These are phyloP conservation scores for Torrubiellomyces zombiae DNA, from an alignment of 2,329 filamentous ascomycete species.

Conservation along the genomic window DNA sequence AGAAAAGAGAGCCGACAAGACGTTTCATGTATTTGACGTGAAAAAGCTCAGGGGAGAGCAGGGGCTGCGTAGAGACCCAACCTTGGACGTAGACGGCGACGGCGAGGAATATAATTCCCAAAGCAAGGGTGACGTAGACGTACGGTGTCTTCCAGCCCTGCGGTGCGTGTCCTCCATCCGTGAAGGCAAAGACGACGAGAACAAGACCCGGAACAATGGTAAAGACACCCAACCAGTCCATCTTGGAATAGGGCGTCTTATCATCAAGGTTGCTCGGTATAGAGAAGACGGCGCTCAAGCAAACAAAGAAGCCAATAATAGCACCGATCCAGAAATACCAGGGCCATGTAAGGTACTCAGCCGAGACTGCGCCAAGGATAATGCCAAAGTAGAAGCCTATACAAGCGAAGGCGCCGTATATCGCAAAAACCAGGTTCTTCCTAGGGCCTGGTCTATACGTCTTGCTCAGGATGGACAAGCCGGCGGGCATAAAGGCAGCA, in stretches of 20 bases:
- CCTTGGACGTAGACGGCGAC: conserved; percentile 54
- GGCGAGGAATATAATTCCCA: conserved; percentile 43
- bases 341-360: conserved; percentile 43
- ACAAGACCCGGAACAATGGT: conserved; percentile 49
- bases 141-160: conserved; percentile 59
- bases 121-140: conserved; percentile 45
- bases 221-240: conserved; percentile 52
- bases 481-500: conserved; percentile 50
- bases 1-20: conserved; percentile 42
- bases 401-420: conserved; percentile 42
- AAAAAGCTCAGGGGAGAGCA: conserved; percentile 57
- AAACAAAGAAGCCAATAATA: conserved; percentile 25
- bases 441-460: conserved; percentile 54
- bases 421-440: conserved; percentile 49
- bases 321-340: conserved; percentile 57
- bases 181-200: conserved; percentile 59
- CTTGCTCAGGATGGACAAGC: conserved; percentile 53
- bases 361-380: conserved; percentile 46
- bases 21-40: conserved; percentile 51
- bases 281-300: conserved; percentile 24
- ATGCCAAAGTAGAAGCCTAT: conserved; percentile 49
- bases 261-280: conserved; percentile 19
- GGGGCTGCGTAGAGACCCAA: conserved; percentile 48
- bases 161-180: conserved; percentile 52
- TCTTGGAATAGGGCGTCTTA: conserved; percentile 17